These are phyloP conservation scores for Jackrogersella multiformis DNA, from an alignment of 495 filamentous ascomycete species.

Conservation along the genomic window DNA sequence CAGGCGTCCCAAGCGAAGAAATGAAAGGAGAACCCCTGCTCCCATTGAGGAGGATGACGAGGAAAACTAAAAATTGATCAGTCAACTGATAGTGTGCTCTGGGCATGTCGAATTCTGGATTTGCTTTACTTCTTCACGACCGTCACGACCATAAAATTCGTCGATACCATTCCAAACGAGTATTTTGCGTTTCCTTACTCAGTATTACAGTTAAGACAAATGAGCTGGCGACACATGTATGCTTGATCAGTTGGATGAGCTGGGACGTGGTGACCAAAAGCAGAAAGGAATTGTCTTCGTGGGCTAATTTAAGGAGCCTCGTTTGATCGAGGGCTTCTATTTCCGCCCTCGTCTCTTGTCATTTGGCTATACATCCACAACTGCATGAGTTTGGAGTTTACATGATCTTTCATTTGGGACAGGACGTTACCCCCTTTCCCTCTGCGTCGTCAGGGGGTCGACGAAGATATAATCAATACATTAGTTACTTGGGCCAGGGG, in stretches of 20 bases:
- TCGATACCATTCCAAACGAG: constrained; percentile 28
- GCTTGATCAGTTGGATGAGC: not conserved
- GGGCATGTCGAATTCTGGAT: constrained; percentile 13
- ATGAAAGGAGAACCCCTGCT: constrained; percentile 82
- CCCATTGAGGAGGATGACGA: constrained; percentile 87
- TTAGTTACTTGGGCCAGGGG: not conserved
- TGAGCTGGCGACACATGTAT: not conserved
- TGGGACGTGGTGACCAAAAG: constrained; percentile 1
- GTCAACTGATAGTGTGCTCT: not conserved
- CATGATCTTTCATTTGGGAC: constrained; percentile 1
- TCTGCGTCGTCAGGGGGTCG: not conserved
- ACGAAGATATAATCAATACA: constrained; percentile 12
- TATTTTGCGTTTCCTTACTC: constrained; percentile 18
- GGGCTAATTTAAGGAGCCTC: constrained; percentile 15
- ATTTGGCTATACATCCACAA: constrained; percentile 17
- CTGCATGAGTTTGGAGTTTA: constrained; percentile 36
- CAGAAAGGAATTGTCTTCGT: constrained; percentile 9
- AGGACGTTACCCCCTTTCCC: constrained; percentile 4
- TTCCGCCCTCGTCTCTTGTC: constrained; percentile 11
- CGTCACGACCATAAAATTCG: constrained; percentile 20
- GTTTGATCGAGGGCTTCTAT: constrained; percentile 13
- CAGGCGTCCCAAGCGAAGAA: constrained; percentile 73
- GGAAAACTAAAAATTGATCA: constrained; percentile 45
- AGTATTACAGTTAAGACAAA: constrained; percentile 8
- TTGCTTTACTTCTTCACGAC: constrained; percentile 32